These are phyloP conservation scores for Acarospora socialis DNA, from an alignment of 2,329 filamentous ascomycete species.

Conservation along the genomic window DNA sequence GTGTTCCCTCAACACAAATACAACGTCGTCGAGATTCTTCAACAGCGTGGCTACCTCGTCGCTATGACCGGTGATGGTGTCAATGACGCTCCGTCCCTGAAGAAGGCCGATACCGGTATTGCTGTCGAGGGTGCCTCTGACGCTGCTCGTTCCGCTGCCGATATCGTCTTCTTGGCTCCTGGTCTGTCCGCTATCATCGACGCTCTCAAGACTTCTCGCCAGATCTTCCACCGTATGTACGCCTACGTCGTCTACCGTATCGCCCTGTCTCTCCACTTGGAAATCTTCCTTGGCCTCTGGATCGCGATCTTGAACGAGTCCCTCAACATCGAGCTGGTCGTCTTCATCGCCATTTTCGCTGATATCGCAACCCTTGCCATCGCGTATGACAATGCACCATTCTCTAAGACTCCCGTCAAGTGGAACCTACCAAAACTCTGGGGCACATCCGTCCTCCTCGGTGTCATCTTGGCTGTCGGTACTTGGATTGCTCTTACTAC, in stretches of 20 bases:
- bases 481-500: constrained; percentile 85
- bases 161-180: constrained; percentile 86
- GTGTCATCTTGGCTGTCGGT: constrained; percentile 64
- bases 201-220: constrained; percentile 79
- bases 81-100: constrained; percentile 82
- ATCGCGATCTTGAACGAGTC: constrained; percentile 75
- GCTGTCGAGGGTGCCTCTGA: constrained; percentile 86
- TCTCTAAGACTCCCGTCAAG: constrained; percentile 74
- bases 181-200: constrained; percentile 88
- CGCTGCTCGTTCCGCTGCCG: constrained; percentile 77
- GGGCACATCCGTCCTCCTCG: constrained; percentile 80
- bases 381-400: constrained; percentile 85
- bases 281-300: constrained; percentile 85
- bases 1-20: constrained; percentile 95
- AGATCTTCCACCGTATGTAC: constrained; percentile 96
- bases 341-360: constrained; percentile 90
- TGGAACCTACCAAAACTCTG: constrained; percentile 92
- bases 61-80: constrained; percentile 96
- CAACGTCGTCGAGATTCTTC: constrained; percentile 82
- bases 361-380: constrained; percentile 86
- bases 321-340: constrained; percentile 73
- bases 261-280: constrained; percentile 76
- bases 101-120: constrained; percentile 94
- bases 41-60: constrained; percentile 84
- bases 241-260: constrained; percentile 94